Percentiles rank a stretch among this genome's conserved stretches.
phyloP scores from a whole-genome alignment of 306 rosid genomes.

The Cucumis melo region DNA sequence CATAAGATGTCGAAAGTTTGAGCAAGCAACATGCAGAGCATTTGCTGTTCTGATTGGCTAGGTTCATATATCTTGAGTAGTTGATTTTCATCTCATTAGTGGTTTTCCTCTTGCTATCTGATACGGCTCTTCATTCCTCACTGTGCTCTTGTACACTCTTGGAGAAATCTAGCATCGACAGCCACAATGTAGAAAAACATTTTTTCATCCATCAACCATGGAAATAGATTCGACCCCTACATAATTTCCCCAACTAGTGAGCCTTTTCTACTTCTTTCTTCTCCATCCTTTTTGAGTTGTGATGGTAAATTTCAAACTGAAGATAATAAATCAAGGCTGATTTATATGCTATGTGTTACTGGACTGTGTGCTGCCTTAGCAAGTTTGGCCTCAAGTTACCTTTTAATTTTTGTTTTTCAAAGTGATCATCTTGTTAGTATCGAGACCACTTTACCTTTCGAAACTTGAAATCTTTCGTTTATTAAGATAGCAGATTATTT shows the following conservation, averaged over 20 bases:
- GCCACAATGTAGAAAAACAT: background rate
- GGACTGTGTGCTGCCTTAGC: background rate
- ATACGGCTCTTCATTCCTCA: background rate
- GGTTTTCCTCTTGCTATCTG: background rate
- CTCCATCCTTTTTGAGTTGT: background rate
- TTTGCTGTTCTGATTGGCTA: background rate
- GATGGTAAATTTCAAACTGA: background rate
- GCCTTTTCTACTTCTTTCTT: background rate
- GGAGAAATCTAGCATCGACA: background rate
- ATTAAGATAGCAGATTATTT: background rate
- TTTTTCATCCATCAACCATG: background rate
- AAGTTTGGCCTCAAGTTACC: background rate
- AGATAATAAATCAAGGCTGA: background rate
- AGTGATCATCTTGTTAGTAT: background rate
- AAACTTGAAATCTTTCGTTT: background rate
- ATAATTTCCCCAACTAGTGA: background rate
- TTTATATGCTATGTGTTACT: background rate
- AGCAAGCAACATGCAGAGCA: background rate
- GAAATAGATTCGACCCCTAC: background rate
- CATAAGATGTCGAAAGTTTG: background rate
- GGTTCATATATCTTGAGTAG: background rate
- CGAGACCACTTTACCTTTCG: background rate
- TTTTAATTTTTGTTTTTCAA: background rate
- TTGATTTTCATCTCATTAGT: background rate
- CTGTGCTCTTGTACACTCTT: background rate